A percentile compares a stretch with the other conserved stretches of the same genome.
These are phyloP conservation scores for Nakaseomyces sp. DNA, from an alignment of 1,139 yeast genomes.

Conservation along the genomic window DNA sequence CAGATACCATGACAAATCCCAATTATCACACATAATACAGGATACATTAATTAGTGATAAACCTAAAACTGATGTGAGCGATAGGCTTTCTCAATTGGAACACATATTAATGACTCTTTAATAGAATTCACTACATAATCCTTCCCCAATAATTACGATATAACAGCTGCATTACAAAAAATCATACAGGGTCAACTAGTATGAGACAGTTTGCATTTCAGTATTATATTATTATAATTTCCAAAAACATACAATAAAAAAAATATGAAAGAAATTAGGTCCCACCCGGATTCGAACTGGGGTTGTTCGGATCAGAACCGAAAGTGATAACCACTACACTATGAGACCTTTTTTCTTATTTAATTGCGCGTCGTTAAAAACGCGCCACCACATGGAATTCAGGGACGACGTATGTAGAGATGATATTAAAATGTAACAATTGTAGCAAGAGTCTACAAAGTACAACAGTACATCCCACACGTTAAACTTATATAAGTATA, in stretches of 20 bases:
- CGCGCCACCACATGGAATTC: neutral
- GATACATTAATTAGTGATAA: neutral
- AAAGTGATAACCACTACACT: conserved; percentile 62
- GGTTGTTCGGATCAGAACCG: conserved; percentile 77
- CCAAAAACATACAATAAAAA: neutral
- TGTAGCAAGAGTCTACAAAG: no score
- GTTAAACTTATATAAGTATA: no score
- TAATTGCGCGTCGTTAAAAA: neutral
- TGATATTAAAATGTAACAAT: no score
- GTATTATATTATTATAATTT: no score
- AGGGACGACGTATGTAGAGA: neutral
- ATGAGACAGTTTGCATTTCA: no score
- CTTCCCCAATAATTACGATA: no score
- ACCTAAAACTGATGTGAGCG: neutral
- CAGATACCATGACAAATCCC: conserved; percentile 12
- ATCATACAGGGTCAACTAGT: no score
- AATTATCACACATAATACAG: conserved; percentile 9
- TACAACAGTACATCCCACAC: no score
- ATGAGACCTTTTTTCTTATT: conserved; percentile 20
- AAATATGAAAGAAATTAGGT: conserved; percentile 40
- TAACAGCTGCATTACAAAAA: no score
- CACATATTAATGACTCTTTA: conserved; percentile 6
- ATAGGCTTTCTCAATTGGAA: conserved; percentile 8
- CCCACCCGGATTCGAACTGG: conserved; percentile 96
- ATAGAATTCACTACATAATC: no score